phyloP scores from a whole-genome alignment of 371 early-diverging fungal species.

The Mucor saturninus region DNA sequence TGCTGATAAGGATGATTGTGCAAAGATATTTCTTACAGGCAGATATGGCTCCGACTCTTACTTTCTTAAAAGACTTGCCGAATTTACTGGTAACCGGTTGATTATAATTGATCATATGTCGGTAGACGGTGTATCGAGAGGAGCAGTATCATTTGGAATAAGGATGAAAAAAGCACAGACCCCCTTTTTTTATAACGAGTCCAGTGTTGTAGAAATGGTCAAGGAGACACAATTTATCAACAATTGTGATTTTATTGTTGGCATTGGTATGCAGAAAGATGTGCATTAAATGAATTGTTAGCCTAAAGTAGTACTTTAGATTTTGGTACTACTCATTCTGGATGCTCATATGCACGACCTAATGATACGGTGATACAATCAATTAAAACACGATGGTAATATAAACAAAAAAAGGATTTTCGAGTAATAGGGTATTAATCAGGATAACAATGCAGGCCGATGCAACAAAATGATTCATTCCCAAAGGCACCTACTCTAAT shows the following conservation, averaged over 20 bases:
- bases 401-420: not conserved
- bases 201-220: not conserved
- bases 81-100: not conserved
- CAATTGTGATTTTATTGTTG: conserved; percentile 17
- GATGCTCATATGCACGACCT: conserved; percentile 35
- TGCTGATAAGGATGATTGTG: not conserved
- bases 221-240: not conserved
- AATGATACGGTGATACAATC: not conserved
- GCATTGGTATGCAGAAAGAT: conserved; percentile 35
- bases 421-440: not conserved
- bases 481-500: not conserved
- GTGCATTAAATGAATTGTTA: not conserved
- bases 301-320: conserved; percentile 22
- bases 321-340: conserved; percentile 60
- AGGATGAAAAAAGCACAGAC: not conserved
- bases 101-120: not conserved
- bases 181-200: not conserved
- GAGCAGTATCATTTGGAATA: conserved; percentile 4
- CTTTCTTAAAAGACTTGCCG: not conserved
- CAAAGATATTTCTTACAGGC: not conserved
- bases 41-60: not conserved
- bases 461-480: not conserved
- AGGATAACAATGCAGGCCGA: not conserved
- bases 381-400: not conserved
- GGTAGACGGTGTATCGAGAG: not conserved